Base-by-base conservation (phyloP, 176 grass and related monocot species). In the Oryza nivara region DNA sequence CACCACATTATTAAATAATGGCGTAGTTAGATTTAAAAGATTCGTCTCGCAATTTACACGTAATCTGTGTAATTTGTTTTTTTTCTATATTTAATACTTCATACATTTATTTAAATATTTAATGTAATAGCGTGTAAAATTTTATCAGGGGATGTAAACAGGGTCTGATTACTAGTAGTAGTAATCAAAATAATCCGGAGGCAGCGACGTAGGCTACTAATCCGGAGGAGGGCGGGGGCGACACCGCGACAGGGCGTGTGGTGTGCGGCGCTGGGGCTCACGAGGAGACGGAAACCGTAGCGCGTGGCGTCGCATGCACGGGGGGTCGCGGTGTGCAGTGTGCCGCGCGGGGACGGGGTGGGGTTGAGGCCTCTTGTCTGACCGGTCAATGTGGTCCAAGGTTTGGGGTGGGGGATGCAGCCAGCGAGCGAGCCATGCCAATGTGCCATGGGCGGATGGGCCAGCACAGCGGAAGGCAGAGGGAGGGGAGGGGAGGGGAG, bases 301-400 rank as follows among this genome's bases (percentile, higher is more conserved):
- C 40, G 40, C 40, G 40, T 7, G 40, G 40, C 40, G 40, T 41
- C 40, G 40, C 40, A 41, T 41, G 40, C 40, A 41, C 40, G 6
- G 22, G 72, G 40, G 45, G 12, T 2, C 25, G 7, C 23, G 49
- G 71, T 36, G 81, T n/a, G 58, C 72, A 11, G 86, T 61, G 65
- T 72, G 80, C 80, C 67, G 20, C 36, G 73, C 22, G 65, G 22
- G 51, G 28, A 26, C 9, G 74, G 41, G 70, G 70, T 84, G 82
- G 13, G 40, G 47, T 3, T 52, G 45, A 52, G 19, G 17, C 30
- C 67, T 74, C 67, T 46, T 56, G 19, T 90, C 88, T 86, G 88
- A 86, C 84, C 68, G 80, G 88, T 86, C 84, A 86, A 86, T 48
- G 88, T 83, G 84, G 88, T 86, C 88, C 88, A 70, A 38, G 6